Evolutionary conservation across 192 early-diverging fungal species (phyloP).

Genomic region (Obelidium mucronatum): DNA sequence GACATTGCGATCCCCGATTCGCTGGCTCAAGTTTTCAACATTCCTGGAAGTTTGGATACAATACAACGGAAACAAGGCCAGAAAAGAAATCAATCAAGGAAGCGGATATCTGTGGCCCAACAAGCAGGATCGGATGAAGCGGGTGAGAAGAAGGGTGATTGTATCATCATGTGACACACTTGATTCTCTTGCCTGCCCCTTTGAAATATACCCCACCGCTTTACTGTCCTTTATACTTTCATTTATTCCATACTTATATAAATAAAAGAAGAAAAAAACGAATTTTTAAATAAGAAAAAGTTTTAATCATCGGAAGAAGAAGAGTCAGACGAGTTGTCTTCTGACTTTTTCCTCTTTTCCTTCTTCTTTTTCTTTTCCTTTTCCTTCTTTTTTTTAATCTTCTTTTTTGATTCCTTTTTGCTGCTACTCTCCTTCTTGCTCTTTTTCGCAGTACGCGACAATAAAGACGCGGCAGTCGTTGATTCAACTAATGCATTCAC

Average conservation of each 20-base stretch:
- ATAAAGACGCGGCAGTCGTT: background rate
- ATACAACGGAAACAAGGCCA: too few species aligned
- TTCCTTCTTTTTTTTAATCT: slow-evolving; percentile 38
- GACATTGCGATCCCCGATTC: background rate
- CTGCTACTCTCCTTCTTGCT: slow-evolving; percentile 31
- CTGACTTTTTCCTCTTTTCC: background rate
- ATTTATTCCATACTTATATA: too few species aligned
- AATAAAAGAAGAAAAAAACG: too few species aligned
- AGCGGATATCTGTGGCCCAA: too few species aligned
- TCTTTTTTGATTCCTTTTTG: slow-evolving; percentile 30
- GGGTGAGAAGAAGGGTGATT: too few species aligned
- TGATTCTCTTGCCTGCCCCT: too few species aligned
- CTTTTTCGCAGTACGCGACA: slow-evolving; percentile 17
- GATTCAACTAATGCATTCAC: slow-evolving; percentile 44
- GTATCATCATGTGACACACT: too few species aligned
- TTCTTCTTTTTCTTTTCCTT: slow-evolving; percentile 20
- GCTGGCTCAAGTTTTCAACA: background rate
- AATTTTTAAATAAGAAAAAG: too few species aligned
- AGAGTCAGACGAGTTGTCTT: background rate
- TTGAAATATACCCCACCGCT: too few species aligned
- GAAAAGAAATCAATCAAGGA: too few species aligned
- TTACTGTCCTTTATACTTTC: too few species aligned
- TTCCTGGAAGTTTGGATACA: background rate
- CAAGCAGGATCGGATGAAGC: too few species aligned
- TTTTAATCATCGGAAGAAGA: background rate